Evolutionary conservation across 164 flowering plant genomes (phyloP), one percentile per base, ranked within the genome.

Genomic region (Amborella trichopoda): DNA sequence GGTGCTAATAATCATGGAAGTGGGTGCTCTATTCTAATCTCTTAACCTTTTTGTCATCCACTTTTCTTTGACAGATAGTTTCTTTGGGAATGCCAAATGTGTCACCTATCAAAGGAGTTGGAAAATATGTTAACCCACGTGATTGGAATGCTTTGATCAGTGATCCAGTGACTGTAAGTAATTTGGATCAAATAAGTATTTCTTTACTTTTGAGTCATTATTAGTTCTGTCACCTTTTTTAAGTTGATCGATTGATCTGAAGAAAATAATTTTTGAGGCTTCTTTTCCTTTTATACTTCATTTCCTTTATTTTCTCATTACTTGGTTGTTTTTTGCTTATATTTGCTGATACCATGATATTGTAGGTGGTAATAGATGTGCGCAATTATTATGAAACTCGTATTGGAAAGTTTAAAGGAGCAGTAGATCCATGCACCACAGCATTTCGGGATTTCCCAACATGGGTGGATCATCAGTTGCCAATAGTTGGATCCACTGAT

Each of bases 1-100:
- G n/a, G n/a, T n/a, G n/a, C n/a, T n/a, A n/a, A n/a, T n/a, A n/a
- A n/a, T n/a, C n/a, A n/a, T n/a, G n/a, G n/a, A n/a, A n/a, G n/a
- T n/a, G n/a, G n/a, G n/a, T n/a, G n/a, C n/a, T n/a, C n/a, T n/a
- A n/a, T n/a, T n/a, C n/a, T n/a, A n/a, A n/a, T n/a, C n/a, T n/a
- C n/a, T n/a, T n/a, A n/a, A n/a, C n/a, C n/a, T n/a, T n/a, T n/a
- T n/a, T n/a, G n/a, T n/a, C n/a, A n/a, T n/a, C n/a, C n/a, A n/a
- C n/a, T n/a, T n/a, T n/a, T n/a, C n/a, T n/a, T n/a, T 16, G 22
- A n/a, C 85, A 91, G 98, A 91, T 86, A 59, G 96, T 86, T 48
- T 70, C 90, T 46, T 86, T 91, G 60, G 96, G 98, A 49, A 78
- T 83, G 91, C 98, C 98, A 28, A 40, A 60, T 36, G 81, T 91